Evolutionary conservation across 2,329 filamentous ascomycete genomes (phyloP), one percentile per base, ranked within the genome.

Genomic region (Daldinia sp.): DNA sequence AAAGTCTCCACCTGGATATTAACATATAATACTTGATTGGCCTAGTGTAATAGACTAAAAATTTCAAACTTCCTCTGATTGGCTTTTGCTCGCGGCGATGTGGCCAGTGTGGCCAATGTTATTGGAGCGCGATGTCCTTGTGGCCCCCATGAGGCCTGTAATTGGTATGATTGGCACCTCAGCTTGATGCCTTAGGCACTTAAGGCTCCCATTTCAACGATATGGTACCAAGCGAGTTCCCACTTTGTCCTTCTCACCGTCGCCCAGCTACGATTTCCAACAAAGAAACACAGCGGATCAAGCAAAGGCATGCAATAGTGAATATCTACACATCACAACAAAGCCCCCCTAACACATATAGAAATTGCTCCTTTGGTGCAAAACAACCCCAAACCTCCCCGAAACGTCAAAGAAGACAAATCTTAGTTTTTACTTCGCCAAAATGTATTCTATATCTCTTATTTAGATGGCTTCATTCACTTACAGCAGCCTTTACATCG

Each of bases 391-490:
- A 3, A 56, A 56, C 49, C 45, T 13, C 53, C 51, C 3, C 19
- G 2, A 56, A 21, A 61, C 62, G 52, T 61, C 56, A 57, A 61
- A 19, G 32, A 66, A 66, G 56, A 61, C 59, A 45, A 25, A 35
- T 19, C 30, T 48, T 45, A 45, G 19, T 30, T 53, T 54, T 50
- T 50, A 48, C 27, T 19, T 57, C 41, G 52, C 47, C 68, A 72
- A 68, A 47, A 77, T 77, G 75, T 15, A 3, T 55, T 21, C 49
- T 25, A 68, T 50, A 58, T 21, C 30, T 21, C 41, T 49, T 50
- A 55, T 65, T 70, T 78, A 79, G 72, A 78, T 76, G 76, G 71
- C 73, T 73, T 66, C 53, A 47, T 11, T 64, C 60, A 19, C 48
- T 62, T 47, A 43, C 19, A 56, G 61, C 66, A 63, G 19, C 45